Evolutionary conservation across 306 rosid species (phyloP).

Genomic region (Crotalaria pallida): DNA sequence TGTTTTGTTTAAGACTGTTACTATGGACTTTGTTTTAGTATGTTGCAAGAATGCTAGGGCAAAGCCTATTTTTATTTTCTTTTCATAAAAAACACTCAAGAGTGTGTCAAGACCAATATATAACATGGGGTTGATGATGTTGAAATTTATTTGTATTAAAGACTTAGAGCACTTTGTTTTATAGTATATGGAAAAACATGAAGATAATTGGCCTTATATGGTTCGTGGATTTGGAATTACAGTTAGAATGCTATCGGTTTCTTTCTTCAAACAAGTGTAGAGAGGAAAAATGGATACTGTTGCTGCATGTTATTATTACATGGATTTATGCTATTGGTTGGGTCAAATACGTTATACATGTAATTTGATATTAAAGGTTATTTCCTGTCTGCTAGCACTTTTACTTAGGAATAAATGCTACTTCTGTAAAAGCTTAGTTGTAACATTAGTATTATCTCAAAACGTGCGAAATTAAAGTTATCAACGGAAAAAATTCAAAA

Average conservation of each 20-base stretch:
- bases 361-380: neutral
- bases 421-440: neutral
- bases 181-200: neutral
- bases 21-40: too few relatives aligned
- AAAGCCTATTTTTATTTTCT: too few relatives aligned
- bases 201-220: neutral
- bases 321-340: neutral
- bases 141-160: too few relatives aligned
- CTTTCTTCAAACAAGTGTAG: neutral
- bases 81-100: too few relatives aligned
- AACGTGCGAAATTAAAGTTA: neutral
- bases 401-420: neutral
- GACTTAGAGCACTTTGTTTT: neutral
- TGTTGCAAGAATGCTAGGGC: too few relatives aligned
- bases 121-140: too few relatives aligned
- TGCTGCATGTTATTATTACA: neutral
- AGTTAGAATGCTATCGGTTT: neutral
- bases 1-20: too few relatives aligned
- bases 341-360: neutral
- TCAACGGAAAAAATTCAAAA: neutral
- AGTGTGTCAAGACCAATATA: too few relatives aligned
- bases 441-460: neutral
- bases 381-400: neutral
- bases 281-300: neutral
- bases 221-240: neutral